Conservation (phyloP, 768 basidiomycete species). For the Lactarius hatsudake region DNA sequence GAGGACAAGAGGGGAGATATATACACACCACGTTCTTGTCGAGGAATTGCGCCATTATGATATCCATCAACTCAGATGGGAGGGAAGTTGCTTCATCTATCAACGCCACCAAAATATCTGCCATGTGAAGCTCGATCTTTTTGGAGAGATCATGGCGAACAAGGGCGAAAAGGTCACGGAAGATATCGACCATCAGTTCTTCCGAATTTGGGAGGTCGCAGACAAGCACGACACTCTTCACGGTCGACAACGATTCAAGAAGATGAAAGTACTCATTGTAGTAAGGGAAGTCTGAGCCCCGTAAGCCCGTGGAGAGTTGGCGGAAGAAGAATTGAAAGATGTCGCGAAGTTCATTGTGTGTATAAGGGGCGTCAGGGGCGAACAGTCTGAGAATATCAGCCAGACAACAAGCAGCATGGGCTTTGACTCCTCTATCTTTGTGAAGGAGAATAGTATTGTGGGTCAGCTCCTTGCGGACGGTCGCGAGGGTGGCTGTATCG, state of each 20-base stretch:
- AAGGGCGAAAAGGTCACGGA: slow-evolving; percentile 78
- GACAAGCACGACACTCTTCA: slow-evolving; percentile 92
- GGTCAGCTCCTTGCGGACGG: slow-evolving; percentile 77
- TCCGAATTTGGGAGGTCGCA: slow-evolving; percentile 89
- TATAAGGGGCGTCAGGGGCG: slow-evolving; percentile 97
- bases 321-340: slow-evolving; percentile 96
- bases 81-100: slow-evolving; percentile 82
- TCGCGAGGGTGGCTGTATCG: slow-evolving; percentile 67
- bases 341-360: slow-evolving; percentile 81
- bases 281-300: slow-evolving; percentile 74
- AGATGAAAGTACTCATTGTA: slow-evolving; percentile 93
- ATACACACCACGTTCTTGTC: slow-evolving; percentile 67
- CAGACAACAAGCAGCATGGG: slow-evolving; percentile 89
- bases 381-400: slow-evolving; percentile 91
- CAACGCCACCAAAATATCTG: slow-evolving; percentile 86
- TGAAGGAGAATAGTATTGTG: slow-evolving; percentile 79
- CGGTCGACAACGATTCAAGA: slow-evolving; percentile 89
- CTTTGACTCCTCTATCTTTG: slow-evolving; percentile 95
- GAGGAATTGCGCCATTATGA: slow-evolving; percentile 81
- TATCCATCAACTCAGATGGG: slow-evolving; percentile 77
- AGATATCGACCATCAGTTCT: slow-evolving; percentile 78
- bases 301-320: slow-evolving; percentile 75
- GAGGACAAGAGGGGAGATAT: neutral
- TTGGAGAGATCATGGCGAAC: slow-evolving; percentile 71
- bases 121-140: slow-evolving; percentile 81